Evolutionary conservation across 495 filamentous ascomycete species (phyloP).

Genomic region (Neurospora africana): DNA sequence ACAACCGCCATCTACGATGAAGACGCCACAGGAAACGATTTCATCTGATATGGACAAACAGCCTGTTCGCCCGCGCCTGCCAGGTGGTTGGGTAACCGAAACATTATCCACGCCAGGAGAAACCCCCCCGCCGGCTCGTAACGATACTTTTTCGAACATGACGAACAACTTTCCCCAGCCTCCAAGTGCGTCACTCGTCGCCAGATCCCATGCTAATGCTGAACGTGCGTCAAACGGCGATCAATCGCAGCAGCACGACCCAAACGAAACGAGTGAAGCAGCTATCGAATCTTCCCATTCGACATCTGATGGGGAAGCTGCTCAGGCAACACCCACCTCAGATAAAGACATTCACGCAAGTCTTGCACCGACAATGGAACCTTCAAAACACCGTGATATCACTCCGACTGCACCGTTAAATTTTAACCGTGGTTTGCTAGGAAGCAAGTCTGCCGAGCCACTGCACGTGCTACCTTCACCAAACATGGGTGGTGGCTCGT

Average conservation of each 20-base stretch:
- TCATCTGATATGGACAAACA: slow-evolving; percentile 23
- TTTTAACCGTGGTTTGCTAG: slow-evolving; percentile 19
- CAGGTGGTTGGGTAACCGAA: slow-evolving; percentile 56
- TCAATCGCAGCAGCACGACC: background rate
- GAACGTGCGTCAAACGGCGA: background rate
- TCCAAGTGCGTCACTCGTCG: background rate
- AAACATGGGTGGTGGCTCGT: slow-evolving; percentile 40
- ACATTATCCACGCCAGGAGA: slow-evolving; percentile 30
- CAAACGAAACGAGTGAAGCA: background rate
- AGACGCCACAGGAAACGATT: slow-evolving; percentile 10
- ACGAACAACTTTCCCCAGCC: background rate
- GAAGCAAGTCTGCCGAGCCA: background rate
- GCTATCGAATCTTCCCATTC: background rate
- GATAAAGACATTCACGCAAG: background rate
- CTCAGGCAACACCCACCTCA: background rate
- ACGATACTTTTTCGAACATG: slow-evolving; percentile 2
- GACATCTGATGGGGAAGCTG: background rate
- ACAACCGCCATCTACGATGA: slow-evolving; percentile 8
- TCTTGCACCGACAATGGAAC: slow-evolving; percentile 11
- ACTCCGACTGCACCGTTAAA: slow-evolving; percentile 42
- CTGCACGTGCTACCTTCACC: slow-evolving; percentile 18
- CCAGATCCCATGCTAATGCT: slow-evolving; percentile 1
- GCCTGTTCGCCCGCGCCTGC: slow-evolving; percentile 46
- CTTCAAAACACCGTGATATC: slow-evolving; percentile 16
- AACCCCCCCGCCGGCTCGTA: slow-evolving; percentile 9